These are phyloP conservation scores for Penicillium paradoxum DNA, from an alignment of 495 filamentous ascomycete species.

Conservation along the genomic window DNA sequence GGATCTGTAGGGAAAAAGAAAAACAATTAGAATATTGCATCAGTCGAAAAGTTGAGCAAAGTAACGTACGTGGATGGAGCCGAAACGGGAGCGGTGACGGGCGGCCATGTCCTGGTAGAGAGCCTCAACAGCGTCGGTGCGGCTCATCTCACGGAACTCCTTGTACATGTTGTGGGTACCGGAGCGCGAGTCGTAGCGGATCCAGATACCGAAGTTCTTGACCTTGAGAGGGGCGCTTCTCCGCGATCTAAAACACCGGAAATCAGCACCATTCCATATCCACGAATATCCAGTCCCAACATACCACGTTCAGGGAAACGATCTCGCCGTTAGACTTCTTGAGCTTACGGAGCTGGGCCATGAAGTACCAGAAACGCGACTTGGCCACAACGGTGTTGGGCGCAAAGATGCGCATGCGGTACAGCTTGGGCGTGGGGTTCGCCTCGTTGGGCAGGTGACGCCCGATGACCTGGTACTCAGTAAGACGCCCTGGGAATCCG, in stretches of 20 bases:
- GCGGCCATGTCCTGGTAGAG: constrained; percentile 99
- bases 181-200: constrained; percentile 99
- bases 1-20: constrained; percentile 63
- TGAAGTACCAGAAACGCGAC: constrained; percentile 99
- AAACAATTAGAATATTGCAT: constrained; percentile 23
- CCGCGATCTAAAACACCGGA: constrained; percentile 64
- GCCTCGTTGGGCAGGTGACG: constrained; percentile 95
- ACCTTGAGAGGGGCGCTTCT: constrained; percentile 98
- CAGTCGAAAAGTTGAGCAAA: background rate
- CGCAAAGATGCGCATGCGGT: constrained; percentile 99
- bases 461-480: constrained; percentile 99
- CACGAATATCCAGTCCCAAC: constrained; percentile 22
- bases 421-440: constrained; percentile 93
- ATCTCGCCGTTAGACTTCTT: constrained; percentile 99
- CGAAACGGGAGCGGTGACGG: constrained; percentile 94
- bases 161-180: constrained; percentile 99
- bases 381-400: constrained; percentile 96
- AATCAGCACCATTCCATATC: constrained; percentile 17
- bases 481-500: constrained; percentile 78
- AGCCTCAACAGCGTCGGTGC: constrained; percentile 88
- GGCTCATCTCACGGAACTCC: constrained; percentile 98
- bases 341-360: constrained; percentile 96
- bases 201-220: constrained; percentile 99
- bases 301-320: constrained; percentile 90
- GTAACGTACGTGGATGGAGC: constrained; percentile 87